Base-by-base conservation (phyloP, 805 yeast genomes). In the Candida berthetii region DNA sequence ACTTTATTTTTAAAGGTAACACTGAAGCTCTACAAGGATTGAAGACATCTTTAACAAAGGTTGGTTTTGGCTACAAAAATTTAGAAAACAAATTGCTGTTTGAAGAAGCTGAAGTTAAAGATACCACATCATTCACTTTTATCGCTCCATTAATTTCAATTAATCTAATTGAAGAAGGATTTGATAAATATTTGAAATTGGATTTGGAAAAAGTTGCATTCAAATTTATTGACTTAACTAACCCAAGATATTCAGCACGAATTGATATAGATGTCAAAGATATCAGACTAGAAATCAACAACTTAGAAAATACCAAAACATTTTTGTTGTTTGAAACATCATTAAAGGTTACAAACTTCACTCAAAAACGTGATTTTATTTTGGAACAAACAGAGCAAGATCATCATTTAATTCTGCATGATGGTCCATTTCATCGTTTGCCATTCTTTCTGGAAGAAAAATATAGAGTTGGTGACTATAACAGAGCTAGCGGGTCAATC, bases 361-460 rank as follows among this genome's bases (percentile, higher is more conserved):
- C 71, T 18, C 80, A 76, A 43, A 76, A 75, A 41, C 60, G 65
- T 11, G 65, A 76, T 44, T 72, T 71, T 46, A 57, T 56, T 0
- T 69, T 70, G 11, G 72, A 74, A 35, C 61, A 77, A 39, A 52
- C 55, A 9, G 53, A 62, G 16, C 96, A 90, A 56, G 80, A 80
- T 40, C 66, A 68, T 2, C 95, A 85, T 58, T 61, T 90, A 2
- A 63, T 75, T 16, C 48, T 66, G 7, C 85, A 87, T 51, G 99
- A 93, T 66, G 84, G 85, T 0, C 88, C 96, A 0, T 88, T 78
- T 47, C 93, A 87, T 49, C 64, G 99, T 42, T 67, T 80, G 17
- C 82, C 93, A 0, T 90, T 88, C 56, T 59, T 91, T 24, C 57
- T 91, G 8, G 72, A 74, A 3, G 71, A 69, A 7, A 68, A 70